Base-by-base conservation (phyloP, 768 basidiomycete genomes). In the Lactarius hatsudake region DNA sequence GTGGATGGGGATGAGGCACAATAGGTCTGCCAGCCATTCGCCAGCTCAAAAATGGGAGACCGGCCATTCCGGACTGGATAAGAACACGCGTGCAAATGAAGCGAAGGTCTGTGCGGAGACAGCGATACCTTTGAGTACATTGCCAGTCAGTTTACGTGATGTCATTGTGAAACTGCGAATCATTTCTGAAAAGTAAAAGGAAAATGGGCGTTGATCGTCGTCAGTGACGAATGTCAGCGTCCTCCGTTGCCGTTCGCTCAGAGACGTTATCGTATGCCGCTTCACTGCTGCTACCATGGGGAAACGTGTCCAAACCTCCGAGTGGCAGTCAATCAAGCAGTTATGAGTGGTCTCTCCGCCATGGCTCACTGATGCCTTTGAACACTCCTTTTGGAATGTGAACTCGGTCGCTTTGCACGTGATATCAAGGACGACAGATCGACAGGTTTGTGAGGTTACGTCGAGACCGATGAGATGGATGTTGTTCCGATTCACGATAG, bases 1-100 rank as follows among this genome's bases (percentile, higher is more conserved):
- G 32, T 88, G 87, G 34, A 88, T 87, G 0, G 87, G 87, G 54
- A 88, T 87, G n/a, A 88, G 75, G 63, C 87, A 88, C 0, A 88
- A 66, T 17, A 87, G 72, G 13, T 86, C 83, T 0, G 83, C 85
- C 0, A 88, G 71, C 87, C 87, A 88, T 72, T 88, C 86, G 38
- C 87, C 87, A 0, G 79, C 78, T 26, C 77, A 76, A 66, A 82
- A 83, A 10, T 68, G 67, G 5, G 84, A 84, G 9, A 78, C 61
- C 3, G 72, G 67, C 43, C 62, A 34, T 64, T 70, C 36, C 72
- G 55, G 5, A 26, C 45, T 34, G 23, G 56, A 45, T 9, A 48
- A 32, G 70, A 71, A 6, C 43, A n/a, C 30, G 62, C 23, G 13
- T 2, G 63, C 13, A 53, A 82, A 77, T 5, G 73, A 69, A 0